Conservation (phyloP, 2,329 filamentous ascomycete genomes). For the Nakataea oryzae region DNA sequence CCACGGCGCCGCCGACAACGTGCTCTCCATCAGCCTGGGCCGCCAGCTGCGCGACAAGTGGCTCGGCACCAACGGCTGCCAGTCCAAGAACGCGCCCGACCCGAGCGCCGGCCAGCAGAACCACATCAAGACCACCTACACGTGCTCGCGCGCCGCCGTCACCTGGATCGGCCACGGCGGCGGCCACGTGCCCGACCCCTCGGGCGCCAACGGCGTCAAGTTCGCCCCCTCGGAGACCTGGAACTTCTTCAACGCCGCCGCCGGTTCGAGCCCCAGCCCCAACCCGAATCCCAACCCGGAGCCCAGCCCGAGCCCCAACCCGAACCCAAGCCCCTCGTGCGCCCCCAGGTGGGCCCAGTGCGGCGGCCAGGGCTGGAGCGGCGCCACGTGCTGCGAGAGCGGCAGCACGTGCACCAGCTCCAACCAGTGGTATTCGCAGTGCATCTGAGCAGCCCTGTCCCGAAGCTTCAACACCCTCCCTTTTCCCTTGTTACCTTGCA, state of each 20-base stretch:
- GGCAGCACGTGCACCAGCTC: not conserved
- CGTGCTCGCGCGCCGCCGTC: conserved; percentile 19
- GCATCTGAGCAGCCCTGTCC: not conserved
- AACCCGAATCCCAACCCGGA: not conserved
- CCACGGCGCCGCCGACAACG: conserved; percentile 16
- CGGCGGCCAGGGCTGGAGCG: conserved; percentile 5
- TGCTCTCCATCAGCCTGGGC: conserved; percentile 20
- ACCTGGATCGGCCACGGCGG: conserved; percentile 21
- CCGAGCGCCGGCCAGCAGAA: conserved; percentile 6
- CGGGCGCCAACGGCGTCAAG: not conserved
- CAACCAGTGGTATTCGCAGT: conserved; percentile 1
- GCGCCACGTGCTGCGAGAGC: conserved; percentile 1
- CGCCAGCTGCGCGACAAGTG: conserved; percentile 23
- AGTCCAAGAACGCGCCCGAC: conserved; percentile 11
- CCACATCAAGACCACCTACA: conserved; percentile 13
- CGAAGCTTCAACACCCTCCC: too few species aligned
- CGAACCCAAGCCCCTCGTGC: not conserved
- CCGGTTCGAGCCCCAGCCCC: not conserved
- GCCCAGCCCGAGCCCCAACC: not conserved
- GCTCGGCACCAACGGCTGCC: conserved; percentile 24
- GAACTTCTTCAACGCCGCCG: conserved; percentile 1
- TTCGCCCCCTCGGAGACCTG: not conserved
- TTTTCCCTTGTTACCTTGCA: too few species aligned
- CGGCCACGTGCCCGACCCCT: conserved; percentile 10
- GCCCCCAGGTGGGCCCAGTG: conserved; percentile 6